Conservation (phyloP, 495 filamentous ascomycete genomes). For the Neurospora cerealis region DNA sequence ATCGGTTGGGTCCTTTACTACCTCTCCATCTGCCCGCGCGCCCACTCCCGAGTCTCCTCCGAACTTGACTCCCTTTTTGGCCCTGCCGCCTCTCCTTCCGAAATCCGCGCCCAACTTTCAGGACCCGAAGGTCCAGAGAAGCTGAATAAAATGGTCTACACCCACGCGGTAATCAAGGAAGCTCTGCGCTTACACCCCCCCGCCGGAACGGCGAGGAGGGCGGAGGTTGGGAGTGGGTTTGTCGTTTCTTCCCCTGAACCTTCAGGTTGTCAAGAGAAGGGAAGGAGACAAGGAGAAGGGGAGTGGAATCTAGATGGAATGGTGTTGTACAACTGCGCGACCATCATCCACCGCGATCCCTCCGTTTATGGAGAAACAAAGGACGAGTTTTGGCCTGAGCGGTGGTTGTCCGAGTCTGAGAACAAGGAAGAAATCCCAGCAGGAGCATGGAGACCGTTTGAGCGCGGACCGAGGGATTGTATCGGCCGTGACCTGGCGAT, state of each 20-base stretch:
- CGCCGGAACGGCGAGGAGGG: conserved; percentile 26
- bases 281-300: conserved; percentile 43
- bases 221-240: conserved; percentile 21
- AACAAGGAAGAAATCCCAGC: conserved; percentile 18
- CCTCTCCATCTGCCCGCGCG: conserved; percentile 33
- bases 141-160: conserved; percentile 33
- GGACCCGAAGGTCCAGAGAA: conserved; percentile 29
- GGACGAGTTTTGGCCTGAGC: conserved; percentile 49
- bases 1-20: conserved; percentile 36
- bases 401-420: conserved; percentile 45
- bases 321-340: conserved; percentile 41
- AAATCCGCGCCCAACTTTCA: conserved; percentile 13
- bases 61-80: conserved; percentile 40
- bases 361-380: conserved; percentile 46
- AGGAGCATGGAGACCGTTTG: conserved; percentile 44
- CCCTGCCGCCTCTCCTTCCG: conserved; percentile 10
- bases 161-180: conserved; percentile 44
- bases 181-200: conserved; percentile 37
- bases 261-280: not conserved
- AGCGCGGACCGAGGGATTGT: conserved; percentile 45
- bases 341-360: conserved; percentile 48
- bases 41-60: conserved; percentile 25
- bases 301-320: conserved; percentile 39
- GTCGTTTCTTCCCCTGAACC: not conserved
- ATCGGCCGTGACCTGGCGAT: conserved; percentile 49